Percentiles rank a stretch among this genome's conserved stretches.
phyloP scores from a whole-genome alignment of 1,284 basidiomycete genomes.

The Cutaneotrichosporon sp. region DNA sequence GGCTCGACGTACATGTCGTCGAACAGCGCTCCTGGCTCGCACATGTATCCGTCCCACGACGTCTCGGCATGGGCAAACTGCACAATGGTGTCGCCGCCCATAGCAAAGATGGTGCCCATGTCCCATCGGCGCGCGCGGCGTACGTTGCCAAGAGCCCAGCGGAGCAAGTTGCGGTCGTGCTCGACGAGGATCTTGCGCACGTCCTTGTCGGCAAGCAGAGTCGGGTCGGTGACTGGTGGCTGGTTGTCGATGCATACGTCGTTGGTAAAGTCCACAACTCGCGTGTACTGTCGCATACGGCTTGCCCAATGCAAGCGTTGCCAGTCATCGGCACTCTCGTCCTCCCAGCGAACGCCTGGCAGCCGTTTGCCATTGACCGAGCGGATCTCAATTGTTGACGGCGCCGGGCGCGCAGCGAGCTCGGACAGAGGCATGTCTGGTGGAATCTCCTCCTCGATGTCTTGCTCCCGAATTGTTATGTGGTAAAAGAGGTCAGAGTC shows the following conservation, averaged over 20 bases:
- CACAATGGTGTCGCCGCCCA: slow-evolving; percentile 2
- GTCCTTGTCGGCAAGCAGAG: neutral
- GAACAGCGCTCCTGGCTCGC: slow-evolving; percentile 1
- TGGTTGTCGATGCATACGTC: slow-evolving; percentile 4
- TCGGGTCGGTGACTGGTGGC: neutral
- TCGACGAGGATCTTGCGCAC: neutral
- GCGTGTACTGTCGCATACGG: neutral
- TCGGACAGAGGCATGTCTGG: slow-evolving; percentile 1
- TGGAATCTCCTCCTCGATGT: slow-evolving; percentile 2
- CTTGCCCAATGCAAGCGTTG: neutral
- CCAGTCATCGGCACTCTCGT: neutral
- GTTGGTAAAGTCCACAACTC: neutral
- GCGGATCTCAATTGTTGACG: neutral
- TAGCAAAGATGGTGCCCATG: slow-evolving; percentile 3
- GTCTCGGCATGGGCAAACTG: slow-evolving; percentile 4
- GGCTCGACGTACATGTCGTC: slow-evolving; percentile 6
- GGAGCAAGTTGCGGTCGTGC: slow-evolving; percentile 4
- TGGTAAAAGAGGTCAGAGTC: slow-evolving; percentile 6
- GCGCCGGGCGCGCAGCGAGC: neutral
- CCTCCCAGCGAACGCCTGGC: slow-evolving; percentile 1
- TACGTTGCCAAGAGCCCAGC: neutral
- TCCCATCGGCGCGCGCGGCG: slow-evolving; percentile 1
- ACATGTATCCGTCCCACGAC: slow-evolving; percentile 6
- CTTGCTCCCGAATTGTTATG: neutral
- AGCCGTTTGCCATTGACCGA: neutral